phyloP scores from a whole-genome alignment of 176 grass and related monocot genomes.

The Raddia guianensis region DNA sequence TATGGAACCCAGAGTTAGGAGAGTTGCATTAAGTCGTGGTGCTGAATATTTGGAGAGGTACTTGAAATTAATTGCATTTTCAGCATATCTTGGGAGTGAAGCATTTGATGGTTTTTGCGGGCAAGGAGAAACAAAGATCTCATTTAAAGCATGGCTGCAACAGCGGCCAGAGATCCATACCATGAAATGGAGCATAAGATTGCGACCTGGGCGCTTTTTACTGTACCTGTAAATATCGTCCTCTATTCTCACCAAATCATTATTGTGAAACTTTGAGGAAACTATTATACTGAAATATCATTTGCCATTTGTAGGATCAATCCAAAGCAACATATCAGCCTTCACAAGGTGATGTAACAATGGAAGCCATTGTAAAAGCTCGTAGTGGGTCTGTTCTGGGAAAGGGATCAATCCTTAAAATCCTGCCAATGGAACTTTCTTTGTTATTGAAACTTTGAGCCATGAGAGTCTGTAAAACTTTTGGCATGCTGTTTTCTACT shows the following conservation, averaged over 20 bases:
- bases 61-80: conserved; percentile 96
- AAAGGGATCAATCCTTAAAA: conserved; percentile 99
- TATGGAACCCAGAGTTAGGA: conserved; percentile 85
- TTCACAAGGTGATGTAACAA: conserved; percentile 71
- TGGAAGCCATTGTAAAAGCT: conserved; percentile 87
- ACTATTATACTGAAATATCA: conserved; percentile 24
- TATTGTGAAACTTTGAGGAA: conserved; percentile 24
- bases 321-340: conserved; percentile 64
- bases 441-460: conserved; percentile 18
- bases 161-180: conserved; percentile 89
- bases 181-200: conserved; percentile 99
- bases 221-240: conserved; percentile 65
- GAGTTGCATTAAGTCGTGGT: conserved; percentile 89
- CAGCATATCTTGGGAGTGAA: conserved; percentile 93
- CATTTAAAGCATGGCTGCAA: conserved; percentile 94
- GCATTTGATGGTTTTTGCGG: conserved; percentile 93
- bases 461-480: conserved; percentile 11
- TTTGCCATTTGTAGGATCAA: conserved; percentile 67
- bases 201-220: conserved; percentile 96
- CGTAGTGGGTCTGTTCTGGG: conserved; percentile 93
- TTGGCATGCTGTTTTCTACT: conserved; percentile 19
- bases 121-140: conserved; percentile 75
- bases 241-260: conserved; percentile 37
- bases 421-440: conserved; percentile 8
- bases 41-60: conserved; percentile 98